phyloP scores from a whole-genome alignment of 306 rosid species.

The Quercus agrifolia region DNA sequence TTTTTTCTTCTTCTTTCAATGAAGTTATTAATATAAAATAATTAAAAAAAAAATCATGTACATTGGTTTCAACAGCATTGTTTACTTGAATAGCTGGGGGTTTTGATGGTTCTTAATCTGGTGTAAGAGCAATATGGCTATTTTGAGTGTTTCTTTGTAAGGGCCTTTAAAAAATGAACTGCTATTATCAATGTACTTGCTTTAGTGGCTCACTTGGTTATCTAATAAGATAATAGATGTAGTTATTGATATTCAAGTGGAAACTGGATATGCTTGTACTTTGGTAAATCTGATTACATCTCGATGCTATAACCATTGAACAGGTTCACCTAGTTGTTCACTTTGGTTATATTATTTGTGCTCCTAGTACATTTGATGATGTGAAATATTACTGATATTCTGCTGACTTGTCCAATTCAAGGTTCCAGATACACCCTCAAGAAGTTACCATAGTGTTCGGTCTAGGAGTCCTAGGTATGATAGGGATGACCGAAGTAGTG shows the following conservation, averaged over 20 bases:
- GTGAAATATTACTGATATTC: conserved; percentile 15
- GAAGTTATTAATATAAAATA: no score
- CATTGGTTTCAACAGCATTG: not conserved
- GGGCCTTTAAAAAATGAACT: not conserved
- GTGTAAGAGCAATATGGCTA: not conserved
- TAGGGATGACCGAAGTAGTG: conserved; percentile 43
- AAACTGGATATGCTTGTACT: not conserved
- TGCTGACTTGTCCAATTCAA: conserved; percentile 28
- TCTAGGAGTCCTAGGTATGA: conserved; percentile 47
- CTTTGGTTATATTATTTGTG: not conserved
- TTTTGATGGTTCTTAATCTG: not conserved
- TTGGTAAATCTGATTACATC: not conserved
- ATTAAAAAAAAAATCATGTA: not conserved
- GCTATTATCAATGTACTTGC: not conserved
- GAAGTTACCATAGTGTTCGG: conserved; percentile 22
- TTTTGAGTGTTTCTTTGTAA: not conserved
- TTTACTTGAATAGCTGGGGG: not conserved
- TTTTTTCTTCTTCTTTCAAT: no score
- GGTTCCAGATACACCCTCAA: conserved; percentile 50
- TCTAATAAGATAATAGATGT: not conserved
- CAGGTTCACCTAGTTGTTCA: not conserved
- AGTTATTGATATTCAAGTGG: not conserved
- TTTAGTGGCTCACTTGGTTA: not conserved
- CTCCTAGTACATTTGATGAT: not conserved
- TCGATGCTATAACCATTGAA: not conserved